Conservation (phyloP, 768 basidiomycete species). For the Tricholoma hemisulphureum region DNA sequence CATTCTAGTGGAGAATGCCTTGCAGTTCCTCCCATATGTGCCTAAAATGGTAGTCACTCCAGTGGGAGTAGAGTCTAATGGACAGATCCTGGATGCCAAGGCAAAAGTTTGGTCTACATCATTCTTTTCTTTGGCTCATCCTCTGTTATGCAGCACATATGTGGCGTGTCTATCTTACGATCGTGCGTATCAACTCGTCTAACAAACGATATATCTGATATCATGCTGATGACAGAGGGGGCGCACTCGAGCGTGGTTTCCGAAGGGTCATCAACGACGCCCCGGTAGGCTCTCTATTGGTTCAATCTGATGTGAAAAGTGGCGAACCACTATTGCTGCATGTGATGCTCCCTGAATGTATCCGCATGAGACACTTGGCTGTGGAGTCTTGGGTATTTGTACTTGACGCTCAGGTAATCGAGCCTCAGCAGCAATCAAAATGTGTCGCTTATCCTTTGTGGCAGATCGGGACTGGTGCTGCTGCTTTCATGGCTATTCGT, state of each 20-base stretch:
- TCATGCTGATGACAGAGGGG: slow-evolving; percentile 54
- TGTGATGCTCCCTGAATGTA: slow-evolving; percentile 68
- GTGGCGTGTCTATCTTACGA: slow-evolving; percentile 86
- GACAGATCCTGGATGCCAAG: slow-evolving; percentile 60
- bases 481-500: slow-evolving; percentile 93
- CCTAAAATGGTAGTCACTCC: slow-evolving; percentile 68
- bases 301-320: slow-evolving; percentile 81
- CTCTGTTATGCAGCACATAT: slow-evolving; percentile 52
- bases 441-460: background rate
- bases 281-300: slow-evolving; percentile 82
- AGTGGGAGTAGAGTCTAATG: slow-evolving; percentile 49
- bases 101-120: slow-evolving; percentile 33
- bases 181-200: slow-evolving; percentile 52
- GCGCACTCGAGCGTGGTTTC: slow-evolving; percentile 89
- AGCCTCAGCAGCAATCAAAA: background rate
- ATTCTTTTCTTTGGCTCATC: background rate
- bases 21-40: slow-evolving; percentile 77
- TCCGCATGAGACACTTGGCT: slow-evolving; percentile 67
- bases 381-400: slow-evolving; percentile 78
- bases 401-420: slow-evolving; percentile 77
- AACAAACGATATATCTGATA: background rate
- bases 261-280: slow-evolving; percentile 83
- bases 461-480: slow-evolving; percentile 90
- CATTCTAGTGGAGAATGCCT: slow-evolving; percentile 77
- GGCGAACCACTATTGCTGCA: slow-evolving; percentile 90